phyloP scores from a whole-genome alignment of 1,284 basidiomycete species.

The Cerrena zonata region DNA sequence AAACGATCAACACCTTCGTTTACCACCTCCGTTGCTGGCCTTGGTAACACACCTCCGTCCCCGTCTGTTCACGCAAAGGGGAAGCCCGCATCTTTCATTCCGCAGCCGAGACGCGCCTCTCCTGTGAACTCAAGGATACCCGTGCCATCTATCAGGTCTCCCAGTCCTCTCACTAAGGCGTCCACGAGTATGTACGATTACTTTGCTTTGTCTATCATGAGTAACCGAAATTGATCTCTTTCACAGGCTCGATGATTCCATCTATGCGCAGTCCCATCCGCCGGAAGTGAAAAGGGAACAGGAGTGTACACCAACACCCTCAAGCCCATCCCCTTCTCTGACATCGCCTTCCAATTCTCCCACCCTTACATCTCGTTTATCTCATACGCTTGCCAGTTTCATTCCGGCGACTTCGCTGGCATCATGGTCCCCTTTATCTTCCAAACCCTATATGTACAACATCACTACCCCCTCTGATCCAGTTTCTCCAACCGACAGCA shows the following conservation, averaged over 20 bases:
- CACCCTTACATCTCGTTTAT: constrained; percentile 44
- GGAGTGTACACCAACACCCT: not conserved
- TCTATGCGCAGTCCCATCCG: constrained; percentile 16
- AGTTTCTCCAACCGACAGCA: constrained; percentile 23
- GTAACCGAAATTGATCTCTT: constrained; percentile 13
- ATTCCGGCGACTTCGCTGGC: constrained; percentile 52
- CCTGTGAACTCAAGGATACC: constrained; percentile 13
- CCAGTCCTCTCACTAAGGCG: constrained; percentile 23
- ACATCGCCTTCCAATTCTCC: constrained; percentile 45
- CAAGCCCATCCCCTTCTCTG: constrained; percentile 20
- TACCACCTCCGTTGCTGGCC: not conserved
- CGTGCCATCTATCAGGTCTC: constrained; percentile 21
- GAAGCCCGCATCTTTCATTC: constrained; percentile 45
- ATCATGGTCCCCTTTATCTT: constrained; percentile 25
- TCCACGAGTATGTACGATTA: constrained; percentile 26
- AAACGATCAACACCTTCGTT: not conserved
- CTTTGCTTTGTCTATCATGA: constrained; percentile 11
- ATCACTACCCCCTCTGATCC: constrained; percentile 14
- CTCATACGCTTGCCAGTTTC: constrained; percentile 49
- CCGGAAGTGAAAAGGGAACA: constrained; percentile 18
- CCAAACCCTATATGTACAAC: constrained; percentile 14
- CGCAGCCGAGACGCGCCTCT: constrained; percentile 37
- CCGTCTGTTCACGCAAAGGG: constrained; percentile 19
- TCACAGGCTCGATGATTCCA: constrained; percentile 11
- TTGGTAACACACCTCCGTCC: not conserved